Conservation (phyloP, 345 rosid species). For the Citrus glauca region DNA sequence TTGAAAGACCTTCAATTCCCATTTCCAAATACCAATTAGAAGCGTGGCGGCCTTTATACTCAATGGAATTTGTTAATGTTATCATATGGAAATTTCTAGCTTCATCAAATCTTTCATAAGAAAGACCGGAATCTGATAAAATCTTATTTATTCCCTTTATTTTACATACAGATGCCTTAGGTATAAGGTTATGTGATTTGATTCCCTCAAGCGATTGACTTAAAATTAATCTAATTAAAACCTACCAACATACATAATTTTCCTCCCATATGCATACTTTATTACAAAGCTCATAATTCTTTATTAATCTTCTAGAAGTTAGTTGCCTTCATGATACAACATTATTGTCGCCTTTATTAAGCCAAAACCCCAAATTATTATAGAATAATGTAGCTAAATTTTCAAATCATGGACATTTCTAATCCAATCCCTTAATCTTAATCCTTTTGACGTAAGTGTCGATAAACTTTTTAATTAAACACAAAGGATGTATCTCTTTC, state of each 20-base stretch:
- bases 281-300: background rate
- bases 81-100: background rate
- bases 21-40: too few relatives aligned
- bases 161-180: background rate
- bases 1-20: too few relatives aligned
- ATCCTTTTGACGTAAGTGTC: too few relatives aligned
- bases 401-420: too few relatives aligned
- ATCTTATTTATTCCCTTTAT: background rate
- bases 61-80: too few relatives aligned
- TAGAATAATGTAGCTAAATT: background rate
- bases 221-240: background rate
- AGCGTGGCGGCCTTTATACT: too few relatives aligned
- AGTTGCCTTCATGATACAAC: background rate
- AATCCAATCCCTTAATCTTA: too few relatives aligned
- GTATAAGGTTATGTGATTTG: background rate
- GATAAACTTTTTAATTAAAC: too few relatives aligned
- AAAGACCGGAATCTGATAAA: background rate
- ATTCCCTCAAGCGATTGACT: background rate
- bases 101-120: background rate
- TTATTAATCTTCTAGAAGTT: background rate
- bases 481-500: too few relatives aligned
- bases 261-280: background rate
- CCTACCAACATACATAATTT: background rate
- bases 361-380: background rate
- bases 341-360: background rate